These are phyloP conservation scores for Phaseolus lunatus DNA, from an alignment of 306 rosid genomes.

Conservation along the genomic window DNA sequence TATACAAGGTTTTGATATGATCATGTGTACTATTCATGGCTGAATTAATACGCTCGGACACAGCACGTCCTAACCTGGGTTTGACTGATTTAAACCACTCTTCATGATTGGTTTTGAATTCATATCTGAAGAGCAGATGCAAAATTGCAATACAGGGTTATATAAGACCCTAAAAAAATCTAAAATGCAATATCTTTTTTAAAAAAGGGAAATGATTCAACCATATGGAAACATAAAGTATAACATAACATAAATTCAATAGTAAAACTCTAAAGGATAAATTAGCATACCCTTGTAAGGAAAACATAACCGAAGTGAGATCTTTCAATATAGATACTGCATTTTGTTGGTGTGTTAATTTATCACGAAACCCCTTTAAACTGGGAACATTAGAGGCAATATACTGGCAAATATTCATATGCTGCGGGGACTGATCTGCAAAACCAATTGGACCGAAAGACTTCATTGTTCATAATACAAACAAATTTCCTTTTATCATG, in stretches of 20 bases:
- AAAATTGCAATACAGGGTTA: conserved; percentile 31
- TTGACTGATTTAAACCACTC: conserved; percentile 83
- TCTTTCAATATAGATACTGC: conserved; percentile 68
- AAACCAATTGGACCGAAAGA: conserved; percentile 51
- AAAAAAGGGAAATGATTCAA: background rate
- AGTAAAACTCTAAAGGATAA: conserved; percentile 27
- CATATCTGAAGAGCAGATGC: conserved; percentile 69
- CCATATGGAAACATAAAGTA: conserved; percentile 1
- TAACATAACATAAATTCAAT: background rate
- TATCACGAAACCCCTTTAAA: conserved; percentile 60
- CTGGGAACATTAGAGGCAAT: conserved; percentile 76
- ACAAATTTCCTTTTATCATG: conserved; percentile 24
- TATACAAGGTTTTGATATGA: conserved; percentile 70
- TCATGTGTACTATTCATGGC: conserved; percentile 67
- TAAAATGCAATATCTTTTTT: background rate
- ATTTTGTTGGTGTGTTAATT: conserved; percentile 55
- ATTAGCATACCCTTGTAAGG: conserved; percentile 73
- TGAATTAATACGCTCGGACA: conserved; percentile 59
- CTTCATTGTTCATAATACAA: conserved; percentile 24
- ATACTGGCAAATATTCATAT: conserved; percentile 68
- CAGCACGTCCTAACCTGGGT: conserved; percentile 67
- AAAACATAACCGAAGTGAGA: conserved; percentile 75
- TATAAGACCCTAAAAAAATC: background rate
- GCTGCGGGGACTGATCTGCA: conserved; percentile 78
- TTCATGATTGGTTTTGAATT: conserved; percentile 85